Evolutionary conservation across 2,329 filamentous ascomycete genomes (phyloP), one percentile per base, ranked within the genome.

Genomic region (Pseudomassariella vexata): DNA sequence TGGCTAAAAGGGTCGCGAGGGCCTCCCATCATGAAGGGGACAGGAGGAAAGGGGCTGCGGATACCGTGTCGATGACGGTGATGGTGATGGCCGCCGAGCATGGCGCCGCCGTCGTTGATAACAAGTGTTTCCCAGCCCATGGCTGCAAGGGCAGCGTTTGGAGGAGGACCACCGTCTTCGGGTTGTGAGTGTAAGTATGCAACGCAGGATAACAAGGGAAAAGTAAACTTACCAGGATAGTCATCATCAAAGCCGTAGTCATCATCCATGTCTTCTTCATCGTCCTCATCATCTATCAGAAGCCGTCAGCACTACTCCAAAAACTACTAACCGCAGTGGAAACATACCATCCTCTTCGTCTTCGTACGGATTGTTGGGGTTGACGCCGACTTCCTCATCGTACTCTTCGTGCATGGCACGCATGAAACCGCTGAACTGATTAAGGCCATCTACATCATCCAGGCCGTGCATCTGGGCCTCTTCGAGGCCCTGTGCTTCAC

Each of bases 251-350:
- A 63, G 47, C 77, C 78, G 34, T 79, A 73, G 14, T 77, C 75
- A 30, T 86, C 82, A 26, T 80, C 79, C 44, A 83, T 72, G 19
- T 78, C 76, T 15, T 81, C 82, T 12, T 84, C 80, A 28, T 87
- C 85, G 5, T 76, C 73, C 5, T 73, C 71, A 24, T 67, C 65
- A 31, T 67, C 57, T 59, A 27, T n/a, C 14, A 24, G 16, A 19
- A n/a, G 30, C 48, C 30, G 53, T 55, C 41, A 51, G 43, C 29
- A 30, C 23, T 19, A 14, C 23, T 35, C 26, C 6, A 12, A n/a
- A 24, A 24, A 34, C 18, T n/a, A 37, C 54, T 40, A 54, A 70
- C 66, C 68, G 37, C 68, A 15, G 10, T 12, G 15, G 14, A 18
- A 11, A 37, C 47, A 40, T 39, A 53, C 52, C 78, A 38, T 83